These are phyloP conservation scores for Cercophora sp. DNA, from an alignment of 495 filamentous ascomycete species.

Conservation along the genomic window DNA sequence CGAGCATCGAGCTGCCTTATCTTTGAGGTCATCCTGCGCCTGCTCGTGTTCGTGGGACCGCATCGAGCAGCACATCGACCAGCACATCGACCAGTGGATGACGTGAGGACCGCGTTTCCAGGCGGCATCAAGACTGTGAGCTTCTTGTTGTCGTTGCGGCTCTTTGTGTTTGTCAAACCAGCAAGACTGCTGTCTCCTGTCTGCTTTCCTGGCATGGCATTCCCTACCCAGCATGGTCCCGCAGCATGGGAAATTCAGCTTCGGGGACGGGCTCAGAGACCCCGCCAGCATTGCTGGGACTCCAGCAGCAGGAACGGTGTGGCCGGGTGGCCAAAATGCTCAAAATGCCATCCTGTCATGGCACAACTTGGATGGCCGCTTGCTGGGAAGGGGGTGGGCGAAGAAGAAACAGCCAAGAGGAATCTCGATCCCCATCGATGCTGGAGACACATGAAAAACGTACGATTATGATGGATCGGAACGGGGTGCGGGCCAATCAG, in stretches of 20 bases:
- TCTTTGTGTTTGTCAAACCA: background rate
- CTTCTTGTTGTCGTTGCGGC: conserved; percentile 1
- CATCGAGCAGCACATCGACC: no score
- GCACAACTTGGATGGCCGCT: conserved; percentile 15
- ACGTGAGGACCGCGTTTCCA: background rate
- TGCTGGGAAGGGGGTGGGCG: conserved; percentile 3
- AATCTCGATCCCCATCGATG: conserved; percentile 36
- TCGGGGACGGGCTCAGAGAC: no score
- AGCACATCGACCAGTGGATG: background rate
- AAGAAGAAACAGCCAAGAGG: conserved; percentile 11
- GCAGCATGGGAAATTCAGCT: no score
- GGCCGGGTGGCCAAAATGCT: background rate
- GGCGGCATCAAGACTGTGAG: no score
- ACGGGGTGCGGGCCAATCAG: conserved; percentile 25
- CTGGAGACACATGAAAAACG: conserved; percentile 32
- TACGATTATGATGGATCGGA: conserved; percentile 25
- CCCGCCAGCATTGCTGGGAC: no score
- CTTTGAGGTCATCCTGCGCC: background rate
- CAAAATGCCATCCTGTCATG: conserved; percentile 23
- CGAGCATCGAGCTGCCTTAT: background rate
- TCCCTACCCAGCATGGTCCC: no score
- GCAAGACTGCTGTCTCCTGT: no score
- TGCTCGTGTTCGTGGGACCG: conserved; percentile 5
- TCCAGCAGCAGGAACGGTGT: no score
- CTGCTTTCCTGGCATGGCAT: no score